Evolutionary conservation across 2,329 filamentous ascomycete species (phyloP).

Genomic region (Coniochaeta sp.): DNA sequence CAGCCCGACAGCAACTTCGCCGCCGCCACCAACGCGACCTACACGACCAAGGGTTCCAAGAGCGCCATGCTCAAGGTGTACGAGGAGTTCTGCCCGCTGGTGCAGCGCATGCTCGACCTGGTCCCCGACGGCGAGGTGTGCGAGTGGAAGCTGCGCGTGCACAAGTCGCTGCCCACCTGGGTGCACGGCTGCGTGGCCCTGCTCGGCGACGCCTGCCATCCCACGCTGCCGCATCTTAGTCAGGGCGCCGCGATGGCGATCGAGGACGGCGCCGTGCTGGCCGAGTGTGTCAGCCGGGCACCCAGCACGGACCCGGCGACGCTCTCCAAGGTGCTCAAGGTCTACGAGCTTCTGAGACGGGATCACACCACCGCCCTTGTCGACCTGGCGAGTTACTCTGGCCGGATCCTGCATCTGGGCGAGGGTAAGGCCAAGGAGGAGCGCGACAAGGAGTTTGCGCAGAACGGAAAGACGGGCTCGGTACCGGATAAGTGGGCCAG

Average conservation of each 20-base stretch:
- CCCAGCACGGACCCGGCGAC: constrained; percentile 22
- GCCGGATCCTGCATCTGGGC: constrained; percentile 48
- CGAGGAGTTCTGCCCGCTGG: constrained; percentile 50
- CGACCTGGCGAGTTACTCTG: constrained; percentile 42
- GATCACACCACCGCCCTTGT: constrained; percentile 45
- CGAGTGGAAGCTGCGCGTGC: constrained; percentile 56
- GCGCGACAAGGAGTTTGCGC: constrained; percentile 47
- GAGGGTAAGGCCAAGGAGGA: constrained; percentile 52
- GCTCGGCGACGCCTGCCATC: constrained; percentile 59
- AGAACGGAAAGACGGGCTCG: constrained; percentile 36
- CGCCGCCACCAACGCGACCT: constrained; percentile 47
- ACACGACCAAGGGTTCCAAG: constrained; percentile 57
- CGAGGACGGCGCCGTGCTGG: constrained; percentile 57
- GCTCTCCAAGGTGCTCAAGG: constrained; percentile 41
- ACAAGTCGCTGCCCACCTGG: constrained; percentile 50
- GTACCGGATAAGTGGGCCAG: constrained; percentile 65
- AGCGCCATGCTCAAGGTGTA: constrained; percentile 53
- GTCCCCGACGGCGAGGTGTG: constrained; percentile 56
- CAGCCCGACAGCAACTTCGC: constrained; percentile 57
- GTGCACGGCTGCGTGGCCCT: constrained; percentile 47
- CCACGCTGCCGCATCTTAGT: constrained; percentile 58
- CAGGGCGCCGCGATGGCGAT: constrained; percentile 63
- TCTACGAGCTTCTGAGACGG: constrained; percentile 50
- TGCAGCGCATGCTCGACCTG: constrained; percentile 50
- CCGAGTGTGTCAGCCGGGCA: constrained; percentile 38